Base-by-base conservation (phyloP, 805 yeast genomes). In the Metschnikowia proteae region DNA sequence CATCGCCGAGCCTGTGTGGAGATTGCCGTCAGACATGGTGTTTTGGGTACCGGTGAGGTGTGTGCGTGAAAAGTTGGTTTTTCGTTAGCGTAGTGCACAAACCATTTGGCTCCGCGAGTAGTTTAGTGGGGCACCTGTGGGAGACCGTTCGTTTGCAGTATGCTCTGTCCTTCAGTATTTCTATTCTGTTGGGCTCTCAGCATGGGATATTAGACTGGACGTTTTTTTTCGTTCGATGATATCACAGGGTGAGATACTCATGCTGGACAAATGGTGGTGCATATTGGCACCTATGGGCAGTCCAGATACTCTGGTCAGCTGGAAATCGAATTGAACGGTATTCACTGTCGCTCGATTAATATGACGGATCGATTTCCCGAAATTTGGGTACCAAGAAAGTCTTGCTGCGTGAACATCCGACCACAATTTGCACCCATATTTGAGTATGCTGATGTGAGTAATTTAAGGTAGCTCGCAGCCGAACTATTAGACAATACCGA, bases 51-150 rank as follows among this genome's bases (percentile, higher is more conserved):
- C 31, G 38, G 13, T 27, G 17, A 25, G 27, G 30, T 7, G 45
- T 26, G 45, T 42, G 45, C 45, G 36, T 37, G 46, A 36, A 47
- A 44, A 47, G 37, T 36, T 49, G 33, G 32, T 42, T 38, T 37
- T 51, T 51, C 52, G 47, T 51, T 52, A 38, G 50, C 46, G 40
- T 28, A 36, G 45, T 51, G 38, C 32, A 28, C 29, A 29, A 28
- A 37, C 35, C 39, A 9, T 44, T 38, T 38, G n/a, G n/a, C 17
- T 27, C 22, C 25, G 43, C 42, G 39, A 33, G 33, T 25, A 28
- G 23, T 28, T 10, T 26, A 10, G 11, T 27, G 13, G n/a, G 9
- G 41, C 25, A 26, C 39, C 3, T 23, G 39, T 26, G 9, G 9
- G 9, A 35, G 23, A 17, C 17, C 17, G 1, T 17, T 17, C 17